Base-by-base conservation (phyloP, 2,329 filamentous ascomycete genomes). In the Ceratocystis ficicola region DNA sequence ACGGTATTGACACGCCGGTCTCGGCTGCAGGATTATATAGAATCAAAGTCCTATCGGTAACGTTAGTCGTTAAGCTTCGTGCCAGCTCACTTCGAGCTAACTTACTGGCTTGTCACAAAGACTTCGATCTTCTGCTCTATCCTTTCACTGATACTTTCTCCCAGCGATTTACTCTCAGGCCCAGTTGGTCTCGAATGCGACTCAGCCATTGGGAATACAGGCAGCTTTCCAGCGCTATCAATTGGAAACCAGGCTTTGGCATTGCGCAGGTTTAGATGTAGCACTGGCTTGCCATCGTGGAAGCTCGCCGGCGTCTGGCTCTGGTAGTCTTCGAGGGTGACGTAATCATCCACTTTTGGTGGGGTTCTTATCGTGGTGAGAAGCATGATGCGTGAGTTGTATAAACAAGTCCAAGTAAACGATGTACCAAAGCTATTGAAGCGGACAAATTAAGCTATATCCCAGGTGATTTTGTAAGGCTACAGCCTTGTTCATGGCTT, bases 231-330 rank as follows among this genome's bases (percentile, higher is more conserved):
- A 28, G 80, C 75, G 70, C 87, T 82, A 50, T 79, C 77, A 44
- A 76, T 77, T 30, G 82, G 77, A 22, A 86, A 76, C 71, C 82
- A 81, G 2, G 86, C 82, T 48, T 82, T 84, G 65, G 84, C 79
- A 67, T 78, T 77, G 12, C 77, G 70, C 48, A 81, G 78, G 71
- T 86, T 83, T 70, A 82, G 83, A 75, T 92, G 83, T 2, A 92
- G 80, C 55, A 92, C 81, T 1, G 88, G 84, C 72, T 87, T 89
- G 32, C 83, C 83, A 70, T 81, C 83, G 71, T 86, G 86, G 76
- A 92, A 93, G 52, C 83, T 86, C 67, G 80, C 78, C 0, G 89
- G 89, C 1, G 89, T 93, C 71, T 86, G 84, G 64, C 84, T 79
- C 73, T 90, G 83, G 73, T 90, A 88, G 68, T 89, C 85, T 67